Evolutionary conservation across 257 asterid species (phyloP), one percentile per base, ranked within the genome.

Genomic region (Jasminum sambac): DNA sequence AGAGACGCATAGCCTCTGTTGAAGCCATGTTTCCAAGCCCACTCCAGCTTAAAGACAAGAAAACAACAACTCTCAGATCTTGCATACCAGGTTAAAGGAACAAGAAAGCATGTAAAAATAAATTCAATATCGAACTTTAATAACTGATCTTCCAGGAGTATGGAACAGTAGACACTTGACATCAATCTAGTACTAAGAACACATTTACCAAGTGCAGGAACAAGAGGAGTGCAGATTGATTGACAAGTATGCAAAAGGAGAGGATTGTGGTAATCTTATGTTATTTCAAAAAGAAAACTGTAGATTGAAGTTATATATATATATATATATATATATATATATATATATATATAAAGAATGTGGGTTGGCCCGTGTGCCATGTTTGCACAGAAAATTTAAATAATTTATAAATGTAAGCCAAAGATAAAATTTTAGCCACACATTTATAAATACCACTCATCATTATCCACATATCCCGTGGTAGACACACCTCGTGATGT

Each of bases 1-100:
- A 94, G 43, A 94, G 95, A 64, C 99, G 97, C 99, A 94, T 94
- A 64, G 99, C 99, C 83, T 94, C 98, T 11, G 91, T 84, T 60
- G 96, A 83, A 59, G 84, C 86, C 97, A 94, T 89, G 81, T 85
- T 89, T 72, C 95, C 98, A 71, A 94, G 92, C 73, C 86, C 95
- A 78, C 82, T 84, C 99, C 99, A 94, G 83, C 98, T 94, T 84
- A 78, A 82, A 44, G 10, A 36, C 63, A 63, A 72, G 63, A 67
- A 73, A 72, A 69, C 34, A 39, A 71, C 67, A 68, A 68, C 16
- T 24, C 40, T 64, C 68, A 74, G 40, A 69, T 39, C 34, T 64
- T 37, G 60, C 24, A 55, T 11, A 43, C 25, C 58, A 55, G 8
- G 25, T 66, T 55, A 42, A 25, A 48, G 16, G 40, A 12, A 66